A percentile compares a stretch with the other conserved stretches of the same genome.
Conservation (phyloP, 495 filamentous ascomycete genomes). For the Trichoderma reesei region DNA sequence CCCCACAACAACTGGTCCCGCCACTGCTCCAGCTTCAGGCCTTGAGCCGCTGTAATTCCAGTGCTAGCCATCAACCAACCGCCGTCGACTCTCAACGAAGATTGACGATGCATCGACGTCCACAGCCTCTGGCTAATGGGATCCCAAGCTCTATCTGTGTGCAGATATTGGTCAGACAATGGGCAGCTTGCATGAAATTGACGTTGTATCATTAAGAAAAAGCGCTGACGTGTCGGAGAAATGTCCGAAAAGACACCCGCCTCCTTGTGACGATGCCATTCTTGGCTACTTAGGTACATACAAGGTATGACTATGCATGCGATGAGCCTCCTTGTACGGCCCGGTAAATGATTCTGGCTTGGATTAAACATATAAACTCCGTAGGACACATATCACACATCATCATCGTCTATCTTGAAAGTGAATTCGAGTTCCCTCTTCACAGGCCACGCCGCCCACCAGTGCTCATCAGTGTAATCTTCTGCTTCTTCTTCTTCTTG, state of each 20-base stretch:
- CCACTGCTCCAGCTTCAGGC: too few species aligned
- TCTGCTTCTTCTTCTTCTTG: conserved; percentile 87
- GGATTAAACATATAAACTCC: neutral
- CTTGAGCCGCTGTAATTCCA: too few species aligned
- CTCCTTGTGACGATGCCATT: neutral
- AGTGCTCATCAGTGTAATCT: conserved; percentile 92
- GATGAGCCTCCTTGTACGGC: neutral
- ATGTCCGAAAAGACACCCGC: neutral
- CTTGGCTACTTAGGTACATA: neutral
- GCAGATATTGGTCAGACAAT: too few species aligned
- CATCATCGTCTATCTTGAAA: neutral
- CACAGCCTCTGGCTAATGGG: too few species aligned
- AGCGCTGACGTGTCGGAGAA: too few species aligned
- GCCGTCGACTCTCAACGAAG: too few species aligned
- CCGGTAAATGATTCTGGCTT: neutral
- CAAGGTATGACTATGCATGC: neutral
- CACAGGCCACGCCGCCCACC: conserved; percentile 30
- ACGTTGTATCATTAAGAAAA: neutral
- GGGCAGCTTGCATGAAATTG: neutral
- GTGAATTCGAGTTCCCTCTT: neutral
- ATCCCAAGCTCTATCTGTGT: neutral
- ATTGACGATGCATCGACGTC: too few species aligned
- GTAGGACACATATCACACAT: neutral
- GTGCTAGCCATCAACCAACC: too few species aligned
- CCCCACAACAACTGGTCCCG: too few species aligned